Conservation (phyloP, 345 rosid genomes). For the Acer negundo region DNA sequence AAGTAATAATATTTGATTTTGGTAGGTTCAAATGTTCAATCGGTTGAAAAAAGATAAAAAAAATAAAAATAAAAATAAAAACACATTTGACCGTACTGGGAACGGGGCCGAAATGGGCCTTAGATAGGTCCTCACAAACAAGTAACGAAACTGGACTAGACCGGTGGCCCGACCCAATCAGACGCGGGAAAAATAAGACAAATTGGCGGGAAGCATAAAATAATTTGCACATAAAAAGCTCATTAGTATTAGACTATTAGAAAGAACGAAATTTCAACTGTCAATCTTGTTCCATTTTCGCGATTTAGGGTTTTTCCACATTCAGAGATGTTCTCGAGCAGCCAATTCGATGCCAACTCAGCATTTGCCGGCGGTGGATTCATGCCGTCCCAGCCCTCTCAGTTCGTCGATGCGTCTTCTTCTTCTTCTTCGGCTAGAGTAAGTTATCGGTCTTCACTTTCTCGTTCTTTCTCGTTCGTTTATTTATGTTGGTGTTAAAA, state of each 20-base stretch:
- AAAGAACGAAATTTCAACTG: background rate
- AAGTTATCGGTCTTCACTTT: conserved; percentile 8
- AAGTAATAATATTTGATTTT: too few relatives aligned
- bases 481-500: background rate
- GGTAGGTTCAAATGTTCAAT: too few relatives aligned
- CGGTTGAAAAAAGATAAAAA: too few relatives aligned
- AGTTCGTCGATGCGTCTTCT: conserved; percentile 48
- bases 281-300: background rate
- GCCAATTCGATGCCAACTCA: conserved; percentile 60
- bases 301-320: conserved; percentile 12
- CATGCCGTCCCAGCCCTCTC: conserved; percentile 66
- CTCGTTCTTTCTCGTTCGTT: background rate
- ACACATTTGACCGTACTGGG: background rate
- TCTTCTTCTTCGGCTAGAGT: conserved; percentile 62
- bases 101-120: background rate
- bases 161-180: background rate
- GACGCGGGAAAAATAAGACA: conserved; percentile 29
- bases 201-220: conserved; percentile 36
- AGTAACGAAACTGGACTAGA: too few relatives aligned
- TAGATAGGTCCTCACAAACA: background rate
- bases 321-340: conserved; percentile 62
- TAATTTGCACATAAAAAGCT: background rate
- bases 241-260: background rate
- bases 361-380: conserved; percentile 68
- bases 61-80: background rate